phyloP scores from a whole-genome alignment of 768 basidiomycete genomes.

The Zangia roseola region DNA sequence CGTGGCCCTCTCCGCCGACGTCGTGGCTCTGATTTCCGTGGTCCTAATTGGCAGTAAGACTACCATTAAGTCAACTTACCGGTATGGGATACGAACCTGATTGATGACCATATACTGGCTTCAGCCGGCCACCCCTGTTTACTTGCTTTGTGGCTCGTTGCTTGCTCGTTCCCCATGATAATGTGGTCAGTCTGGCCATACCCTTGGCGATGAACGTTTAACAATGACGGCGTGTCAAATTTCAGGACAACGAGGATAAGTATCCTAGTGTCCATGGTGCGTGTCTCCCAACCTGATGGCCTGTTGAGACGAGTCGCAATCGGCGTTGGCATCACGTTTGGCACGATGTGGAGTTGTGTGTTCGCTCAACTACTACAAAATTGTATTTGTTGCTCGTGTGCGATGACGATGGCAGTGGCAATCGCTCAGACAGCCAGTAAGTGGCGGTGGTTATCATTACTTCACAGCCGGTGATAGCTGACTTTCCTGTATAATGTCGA shows the following conservation, averaged over 20 bases:
- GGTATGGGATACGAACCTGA: not conserved
- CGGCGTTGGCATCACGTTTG: conserved; percentile 9
- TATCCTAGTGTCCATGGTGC: conserved; percentile 14
- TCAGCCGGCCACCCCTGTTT: not conserved
- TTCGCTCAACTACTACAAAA: conserved; percentile 1
- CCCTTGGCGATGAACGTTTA: too few species aligned
- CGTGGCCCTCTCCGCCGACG: conserved; percentile 9
- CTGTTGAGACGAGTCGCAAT: not conserved
- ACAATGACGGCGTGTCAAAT: not conserved
- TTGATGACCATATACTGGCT: not conserved
- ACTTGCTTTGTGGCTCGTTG: conserved; percentile 2
- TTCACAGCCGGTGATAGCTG: not conserved
- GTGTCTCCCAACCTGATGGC: conserved; percentile 8
- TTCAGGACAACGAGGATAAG: conserved; percentile 18
- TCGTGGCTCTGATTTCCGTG: not conserved
- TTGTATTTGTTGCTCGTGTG: conserved; percentile 3
- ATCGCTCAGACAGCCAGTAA: conserved; percentile 13
- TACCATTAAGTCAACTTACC: not conserved
- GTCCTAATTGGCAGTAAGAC: not conserved
- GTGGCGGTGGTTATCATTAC: not conserved
- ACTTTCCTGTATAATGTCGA: not conserved
- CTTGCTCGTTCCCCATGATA: conserved; percentile 6
- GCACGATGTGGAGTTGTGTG: conserved; percentile 10
- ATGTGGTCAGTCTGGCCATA: conserved; percentile 3
- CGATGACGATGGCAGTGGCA: not conserved